These are phyloP conservation scores for Lodderomyces metapsilosis DNA, from an alignment of 1,139 yeast species.

Conservation along the genomic window DNA sequence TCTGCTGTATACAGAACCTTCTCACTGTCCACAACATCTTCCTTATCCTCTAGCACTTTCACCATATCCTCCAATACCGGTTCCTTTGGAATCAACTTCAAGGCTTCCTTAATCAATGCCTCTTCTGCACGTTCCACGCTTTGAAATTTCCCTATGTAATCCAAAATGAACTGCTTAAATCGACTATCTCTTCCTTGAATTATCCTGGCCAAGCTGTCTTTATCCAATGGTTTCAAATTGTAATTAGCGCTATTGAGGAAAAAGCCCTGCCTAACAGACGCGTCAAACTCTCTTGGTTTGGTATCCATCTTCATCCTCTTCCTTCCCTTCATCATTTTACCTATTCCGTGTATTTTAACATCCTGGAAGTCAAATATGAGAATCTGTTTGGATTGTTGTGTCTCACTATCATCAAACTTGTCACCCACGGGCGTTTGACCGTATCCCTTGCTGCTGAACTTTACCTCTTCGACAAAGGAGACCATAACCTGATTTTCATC, in stretches of 20 bases:
- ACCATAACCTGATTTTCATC: constrained; percentile 59
- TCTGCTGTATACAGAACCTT: constrained; percentile 22
- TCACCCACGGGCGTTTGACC: constrained; percentile 34
- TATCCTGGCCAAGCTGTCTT: constrained; percentile 49
- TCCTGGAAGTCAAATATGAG: constrained; percentile 79
- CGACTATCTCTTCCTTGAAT: constrained; percentile 57
- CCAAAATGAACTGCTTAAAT: constrained; percentile 34
- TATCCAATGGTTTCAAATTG: constrained; percentile 24
- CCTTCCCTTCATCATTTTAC: constrained; percentile 25
- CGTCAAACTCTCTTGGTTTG: constrained; percentile 10
- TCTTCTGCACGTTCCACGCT: constrained; percentile 28
- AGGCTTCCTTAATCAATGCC: constrained; percentile 32
- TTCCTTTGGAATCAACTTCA: constrained; percentile 45
- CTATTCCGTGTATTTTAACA: constrained; percentile 49
- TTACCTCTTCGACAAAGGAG: constrained; percentile 31
- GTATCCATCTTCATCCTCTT: constrained; percentile 16
- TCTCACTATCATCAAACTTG: constrained; percentile 28
- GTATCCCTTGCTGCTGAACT: constrained; percentile 43
- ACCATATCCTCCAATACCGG: constrained; percentile 31
- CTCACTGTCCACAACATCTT: constrained; percentile 4
- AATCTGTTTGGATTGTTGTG: constrained; percentile 40
- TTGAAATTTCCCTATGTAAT: constrained; percentile 7
- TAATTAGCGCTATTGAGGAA: constrained; percentile 27
- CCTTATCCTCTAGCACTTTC: constrained; percentile 37
- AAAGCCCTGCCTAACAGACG: constrained; percentile 17